These are phyloP conservation scores for Cyamopsis tetragonoloba DNA, from an alignment of 306 rosid species.

Conservation along the genomic window DNA sequence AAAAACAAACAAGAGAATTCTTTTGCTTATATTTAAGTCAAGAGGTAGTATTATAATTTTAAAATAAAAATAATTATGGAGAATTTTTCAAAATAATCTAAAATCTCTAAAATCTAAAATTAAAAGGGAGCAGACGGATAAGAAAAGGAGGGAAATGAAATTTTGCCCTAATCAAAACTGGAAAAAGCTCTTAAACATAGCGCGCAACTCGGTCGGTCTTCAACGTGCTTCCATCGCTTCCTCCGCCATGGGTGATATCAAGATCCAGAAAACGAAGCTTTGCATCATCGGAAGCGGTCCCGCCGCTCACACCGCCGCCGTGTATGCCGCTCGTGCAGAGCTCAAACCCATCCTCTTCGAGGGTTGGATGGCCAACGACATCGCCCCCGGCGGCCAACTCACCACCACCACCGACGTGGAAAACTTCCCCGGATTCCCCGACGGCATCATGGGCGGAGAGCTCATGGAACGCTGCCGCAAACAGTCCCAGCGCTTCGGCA, in stretches of 20 bases:
- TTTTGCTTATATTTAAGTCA: no score
- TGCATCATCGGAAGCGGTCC: constrained; percentile 95
- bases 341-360: constrained; percentile 81
- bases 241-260: constrained; percentile 32
- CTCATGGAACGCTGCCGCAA: constrained; percentile 67
- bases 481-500: constrained; percentile 74
- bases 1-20: no score
- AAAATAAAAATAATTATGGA: background rate
- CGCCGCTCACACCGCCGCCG: constrained; percentile 80
- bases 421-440: constrained; percentile 84
- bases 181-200: constrained; percentile 17
- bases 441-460: constrained; percentile 63
- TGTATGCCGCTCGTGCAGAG: constrained; percentile 80
- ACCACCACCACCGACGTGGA: constrained; percentile 87
- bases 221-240: background rate
- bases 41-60: background rate
- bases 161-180: constrained; percentile 11
- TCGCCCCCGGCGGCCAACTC: constrained; percentile 89
- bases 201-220: constrained; percentile 25
- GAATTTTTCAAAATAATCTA: no score
- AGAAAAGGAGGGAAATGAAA: constrained; percentile 26
- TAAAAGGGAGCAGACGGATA: background rate
- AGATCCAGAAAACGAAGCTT: constrained; percentile 51
- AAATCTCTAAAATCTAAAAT: background rate
- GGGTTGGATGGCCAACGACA: constrained; percentile 88